phyloP scores from a whole-genome alignment of 495 filamentous ascomycete genomes.

The Talaromyces ruber region DNA sequence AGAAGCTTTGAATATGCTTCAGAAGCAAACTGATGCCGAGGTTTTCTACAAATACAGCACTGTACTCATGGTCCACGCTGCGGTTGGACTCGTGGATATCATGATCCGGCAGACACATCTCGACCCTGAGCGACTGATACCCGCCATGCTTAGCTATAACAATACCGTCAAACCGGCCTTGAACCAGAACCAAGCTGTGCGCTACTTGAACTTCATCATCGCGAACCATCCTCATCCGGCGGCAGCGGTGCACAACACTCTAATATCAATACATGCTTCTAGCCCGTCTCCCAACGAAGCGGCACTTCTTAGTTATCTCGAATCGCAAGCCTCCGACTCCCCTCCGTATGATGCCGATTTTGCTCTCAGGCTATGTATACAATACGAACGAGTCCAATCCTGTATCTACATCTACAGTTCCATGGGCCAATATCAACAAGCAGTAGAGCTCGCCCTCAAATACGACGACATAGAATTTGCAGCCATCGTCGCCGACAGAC shows the following conservation, averaged over 20 bases:
- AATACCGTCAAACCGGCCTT: slow-evolving; percentile 45
- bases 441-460: slow-evolving; percentile 83
- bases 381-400: slow-evolving; percentile 82
- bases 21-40: slow-evolving; percentile 82
- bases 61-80: slow-evolving; percentile 86
- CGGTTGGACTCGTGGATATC: slow-evolving; percentile 80
- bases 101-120: slow-evolving; percentile 86
- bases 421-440: slow-evolving; percentile 87
- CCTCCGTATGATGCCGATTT: slow-evolving; percentile 94
- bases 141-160: slow-evolving; percentile 89
- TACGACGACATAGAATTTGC: slow-evolving; percentile 86
- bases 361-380: slow-evolving; percentile 88
- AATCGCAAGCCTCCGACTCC: slow-evolving; percentile 62
- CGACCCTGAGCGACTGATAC: slow-evolving; percentile 82
- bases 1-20: slow-evolving; percentile 80
- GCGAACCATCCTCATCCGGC: slow-evolving; percentile 75
- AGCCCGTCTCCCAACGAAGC: slow-evolving; percentile 73
- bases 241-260: slow-evolving; percentile 92
- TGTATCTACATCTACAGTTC: slow-evolving; percentile 94
- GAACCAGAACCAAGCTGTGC: slow-evolving; percentile 80
- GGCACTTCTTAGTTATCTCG: slow-evolving; percentile 78
- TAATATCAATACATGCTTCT: slow-evolving; percentile 92
- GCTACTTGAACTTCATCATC: slow-evolving; percentile 90
- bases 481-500: slow-evolving; percentile 79
- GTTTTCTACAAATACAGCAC: slow-evolving; percentile 94